Conservation (phyloP, 148 eudicot genomes). For the Mesembryanthemum crystallinum region DNA sequence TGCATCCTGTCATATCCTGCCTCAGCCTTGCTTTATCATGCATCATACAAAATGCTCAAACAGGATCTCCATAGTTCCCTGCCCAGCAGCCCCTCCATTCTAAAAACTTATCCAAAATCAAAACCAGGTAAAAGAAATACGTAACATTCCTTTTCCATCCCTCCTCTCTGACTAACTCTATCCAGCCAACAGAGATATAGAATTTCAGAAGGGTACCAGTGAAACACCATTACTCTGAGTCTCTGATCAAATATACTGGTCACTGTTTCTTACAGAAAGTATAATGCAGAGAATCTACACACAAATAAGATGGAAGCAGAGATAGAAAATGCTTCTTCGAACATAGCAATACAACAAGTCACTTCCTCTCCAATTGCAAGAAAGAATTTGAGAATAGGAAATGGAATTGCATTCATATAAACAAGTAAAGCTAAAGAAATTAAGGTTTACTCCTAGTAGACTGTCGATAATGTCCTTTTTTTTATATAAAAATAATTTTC, state of each 20-base stretch:
- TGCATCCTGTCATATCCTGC: too few relatives aligned
- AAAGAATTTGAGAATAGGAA: too few relatives aligned
- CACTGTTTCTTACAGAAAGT: too few relatives aligned
- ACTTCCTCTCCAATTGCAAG: too few relatives aligned
- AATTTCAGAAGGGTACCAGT: too few relatives aligned
- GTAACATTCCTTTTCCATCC: not conserved
- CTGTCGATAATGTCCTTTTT: too few relatives aligned
- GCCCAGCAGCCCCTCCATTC: not conserved
- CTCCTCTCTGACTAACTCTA: too few relatives aligned
- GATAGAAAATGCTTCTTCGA: not conserved
- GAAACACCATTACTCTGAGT: too few relatives aligned
- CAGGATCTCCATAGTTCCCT: not conserved
- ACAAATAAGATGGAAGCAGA: not conserved
- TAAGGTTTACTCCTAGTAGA: not conserved
- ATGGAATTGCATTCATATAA: not conserved
- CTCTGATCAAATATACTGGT: not conserved
- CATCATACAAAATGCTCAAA: too few relatives aligned
- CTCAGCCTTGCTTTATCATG: too few relatives aligned
- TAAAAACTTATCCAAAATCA: not conserved
- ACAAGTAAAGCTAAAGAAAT: not conserved
- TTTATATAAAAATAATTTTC: not conserved
- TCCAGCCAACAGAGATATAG: too few relatives aligned
- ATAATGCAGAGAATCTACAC: not conserved
- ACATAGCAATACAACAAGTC: not conserved
- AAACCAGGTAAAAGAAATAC: not conserved